Base-by-base conservation (phyloP, 2,329 filamentous ascomycete genomes). In the Podosphaera xanthii region DNA sequence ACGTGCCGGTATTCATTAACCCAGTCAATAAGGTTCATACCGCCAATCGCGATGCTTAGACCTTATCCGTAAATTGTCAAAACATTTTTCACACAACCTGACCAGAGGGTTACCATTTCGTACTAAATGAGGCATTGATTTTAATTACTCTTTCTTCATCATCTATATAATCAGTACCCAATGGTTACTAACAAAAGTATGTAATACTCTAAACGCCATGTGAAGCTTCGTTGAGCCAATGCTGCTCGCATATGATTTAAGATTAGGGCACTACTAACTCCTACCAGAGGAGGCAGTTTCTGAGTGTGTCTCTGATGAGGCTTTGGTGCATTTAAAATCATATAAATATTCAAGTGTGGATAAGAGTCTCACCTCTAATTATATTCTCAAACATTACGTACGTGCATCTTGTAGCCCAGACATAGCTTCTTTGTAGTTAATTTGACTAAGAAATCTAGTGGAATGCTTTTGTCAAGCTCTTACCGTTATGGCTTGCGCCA, bases 301-400 rank as follows among this genome's bases (percentile, higher is more conserved):
- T 65, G 82, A 84, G 71, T 85, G 84, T 64, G 75, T 97, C 65
- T 94, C 90, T 35, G 88, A 95, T 67, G 89, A 97, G 68, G 88
- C 88, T 59, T 80, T 98, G 65, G 77, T 86, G 61, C 90, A 96
- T 71, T 83, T 98, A 67, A 92, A 89, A 73, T 83, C 84, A 61
- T 98, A 98, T 82, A 94, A 96, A 70, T 98, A 98, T 73, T 94
- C 89, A 66, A 87, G 86, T 67, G 89, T 98, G 72, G 92, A 98
- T 76, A 91, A 95, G 73, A 96, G 90, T 57, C 84, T 86, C 62
- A 81, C 96, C 61, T 97, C 92, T 60, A 81, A 90, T 71, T 94
- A 97, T 72, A 87, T 98, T 69, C 79, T 98, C 57, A 86, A 84
- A 65, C 91, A 94, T 69, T 98, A 95, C 75, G 92, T 97, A 85